These are phyloP conservation scores for Cadophora gregata DNA, from an alignment of 2,329 filamentous ascomycete genomes.

Conservation along the genomic window DNA sequence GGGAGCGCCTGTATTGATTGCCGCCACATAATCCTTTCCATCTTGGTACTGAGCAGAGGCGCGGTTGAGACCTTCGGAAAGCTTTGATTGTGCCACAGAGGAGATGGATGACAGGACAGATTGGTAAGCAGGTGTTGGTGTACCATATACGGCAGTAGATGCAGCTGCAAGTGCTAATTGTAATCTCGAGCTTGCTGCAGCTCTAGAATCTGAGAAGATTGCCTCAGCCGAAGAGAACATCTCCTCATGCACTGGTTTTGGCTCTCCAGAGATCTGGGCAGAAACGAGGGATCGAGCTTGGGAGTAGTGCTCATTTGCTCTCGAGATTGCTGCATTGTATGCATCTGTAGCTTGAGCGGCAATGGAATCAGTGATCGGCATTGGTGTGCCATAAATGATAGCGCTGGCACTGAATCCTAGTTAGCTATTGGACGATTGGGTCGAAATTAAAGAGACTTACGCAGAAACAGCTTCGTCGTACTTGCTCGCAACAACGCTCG, in stretches of 20 bases:
- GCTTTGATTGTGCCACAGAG: conserved; percentile 71
- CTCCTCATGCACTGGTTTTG: conserved; percentile 72
- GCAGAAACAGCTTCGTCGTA: conserved; percentile 63
- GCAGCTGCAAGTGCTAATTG: conserved; percentile 61
- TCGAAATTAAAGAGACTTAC: conserved; percentile 46
- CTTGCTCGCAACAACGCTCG: conserved; percentile 57
- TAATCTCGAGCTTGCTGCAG: conserved; percentile 64
- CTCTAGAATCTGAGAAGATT: conserved; percentile 70
- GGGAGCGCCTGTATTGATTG: conserved; percentile 57
- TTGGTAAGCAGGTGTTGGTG: conserved; percentile 54
- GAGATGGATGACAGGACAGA: conserved; percentile 61
- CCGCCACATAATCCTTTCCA: conserved; percentile 69
- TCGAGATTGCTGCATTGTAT: conserved; percentile 69
- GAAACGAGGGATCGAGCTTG: conserved; percentile 72
- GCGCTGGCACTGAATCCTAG: conserved; percentile 52
- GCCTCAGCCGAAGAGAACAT: conserved; percentile 71
- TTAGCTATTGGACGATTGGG: conserved; percentile 30
- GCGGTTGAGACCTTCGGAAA: conserved; percentile 72
- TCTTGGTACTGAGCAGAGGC: conserved; percentile 75
- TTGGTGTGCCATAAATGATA: conserved; percentile 69
- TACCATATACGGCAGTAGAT: conserved; percentile 57
- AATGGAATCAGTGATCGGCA: conserved; percentile 59
- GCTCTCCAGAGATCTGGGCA: conserved; percentile 69
- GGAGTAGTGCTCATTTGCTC: conserved; percentile 71
- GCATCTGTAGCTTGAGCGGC: conserved; percentile 54